These are phyloP conservation scores for Arthrobotrys entomopaga DNA, from an alignment of 2,329 filamentous ascomycete genomes.

Conservation along the genomic window DNA sequence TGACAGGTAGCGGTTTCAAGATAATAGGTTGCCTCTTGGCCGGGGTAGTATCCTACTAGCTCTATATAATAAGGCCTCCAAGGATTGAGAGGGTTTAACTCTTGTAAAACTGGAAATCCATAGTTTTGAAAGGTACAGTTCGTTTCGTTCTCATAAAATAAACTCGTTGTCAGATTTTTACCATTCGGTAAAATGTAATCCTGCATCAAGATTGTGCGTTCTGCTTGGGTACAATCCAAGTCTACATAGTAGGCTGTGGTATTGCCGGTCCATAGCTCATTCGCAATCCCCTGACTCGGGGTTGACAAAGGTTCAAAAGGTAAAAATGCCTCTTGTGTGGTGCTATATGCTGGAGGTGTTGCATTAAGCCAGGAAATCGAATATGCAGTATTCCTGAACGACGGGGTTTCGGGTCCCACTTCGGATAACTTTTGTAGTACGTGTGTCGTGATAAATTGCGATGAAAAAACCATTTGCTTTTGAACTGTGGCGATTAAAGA, in stretches of 20 bases:
- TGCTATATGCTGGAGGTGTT: slow-evolving; percentile 50
- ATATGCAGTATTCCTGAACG: slow-evolving; percentile 53
- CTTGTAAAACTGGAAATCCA: not conserved
- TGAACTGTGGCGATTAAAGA: slow-evolving; percentile 65
- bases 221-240: slow-evolving; percentile 36
- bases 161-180: not conserved
- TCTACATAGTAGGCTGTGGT: slow-evolving; percentile 55
- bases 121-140: slow-evolving; percentile 31
- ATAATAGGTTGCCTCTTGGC: slow-evolving; percentile 25
- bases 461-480: slow-evolving; percentile 29
- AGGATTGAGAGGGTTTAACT: not conserved
- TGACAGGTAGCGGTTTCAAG: slow-evolving; percentile 23
- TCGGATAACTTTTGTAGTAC: slow-evolving; percentile 11
- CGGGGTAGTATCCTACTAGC: slow-evolving; percentile 36
- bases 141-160: slow-evolving; percentile 31
- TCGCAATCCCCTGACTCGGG: slow-evolving; percentile 1
- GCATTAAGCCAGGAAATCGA: slow-evolving; percentile 55
- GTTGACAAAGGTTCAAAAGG: slow-evolving; percentile 49
- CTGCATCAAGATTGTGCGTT: not conserved
- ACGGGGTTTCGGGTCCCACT: slow-evolving; percentile 23
- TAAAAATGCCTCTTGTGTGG: slow-evolving; percentile 43
- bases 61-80: slow-evolving; percentile 38
- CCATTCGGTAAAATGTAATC: too few species aligned
- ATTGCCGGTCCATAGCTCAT: slow-evolving; percentile 48
- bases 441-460: slow-evolving; percentile 30